These are phyloP conservation scores for Penicillium decumbens DNA, from an alignment of 2,329 filamentous ascomycete species.

Conservation along the genomic window DNA sequence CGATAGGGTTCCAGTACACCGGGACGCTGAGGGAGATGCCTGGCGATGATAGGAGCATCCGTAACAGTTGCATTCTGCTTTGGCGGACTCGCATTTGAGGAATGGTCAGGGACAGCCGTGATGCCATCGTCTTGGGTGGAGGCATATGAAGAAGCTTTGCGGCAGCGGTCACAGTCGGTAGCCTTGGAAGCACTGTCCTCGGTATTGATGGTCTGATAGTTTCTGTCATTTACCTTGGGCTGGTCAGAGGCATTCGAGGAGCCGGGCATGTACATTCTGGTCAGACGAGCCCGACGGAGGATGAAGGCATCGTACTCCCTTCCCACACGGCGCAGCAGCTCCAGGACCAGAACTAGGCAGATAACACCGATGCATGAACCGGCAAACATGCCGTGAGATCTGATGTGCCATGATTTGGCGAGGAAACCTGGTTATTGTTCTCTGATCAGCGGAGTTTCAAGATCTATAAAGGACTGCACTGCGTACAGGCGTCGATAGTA, in stretches of 20 bases:
- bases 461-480: background rate
- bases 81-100: background rate
- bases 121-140: background rate
- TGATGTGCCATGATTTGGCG: slow-evolving; percentile 64
- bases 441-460: background rate
- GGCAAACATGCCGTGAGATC: slow-evolving; percentile 66
- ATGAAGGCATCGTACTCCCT: slow-evolving; percentile 70
- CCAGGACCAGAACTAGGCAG: slow-evolving; percentile 67
- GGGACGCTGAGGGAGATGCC: background rate
- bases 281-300: slow-evolving; percentile 47
- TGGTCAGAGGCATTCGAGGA: background rate
- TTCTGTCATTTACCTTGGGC: background rate
- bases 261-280: slow-evolving; percentile 20
- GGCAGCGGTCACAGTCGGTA: background rate
- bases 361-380: slow-evolving; percentile 75
- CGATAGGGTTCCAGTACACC: slow-evolving; percentile 36
- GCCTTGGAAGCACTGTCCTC: background rate
- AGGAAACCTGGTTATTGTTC: slow-evolving; percentile 55
- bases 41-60: too few relatives aligned
- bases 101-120: background rate
- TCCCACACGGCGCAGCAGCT: slow-evolving; percentile 64
- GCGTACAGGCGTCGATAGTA: slow-evolving; percentile 20
- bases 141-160: background rate
- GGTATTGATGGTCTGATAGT: background rate
- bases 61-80: background rate